Percentiles rank a stretch among this genome's conserved stretches.
These are phyloP conservation scores for Fraxinus cuspidata DNA, from an alignment of 257 asterid species.

Conservation along the genomic window DNA sequence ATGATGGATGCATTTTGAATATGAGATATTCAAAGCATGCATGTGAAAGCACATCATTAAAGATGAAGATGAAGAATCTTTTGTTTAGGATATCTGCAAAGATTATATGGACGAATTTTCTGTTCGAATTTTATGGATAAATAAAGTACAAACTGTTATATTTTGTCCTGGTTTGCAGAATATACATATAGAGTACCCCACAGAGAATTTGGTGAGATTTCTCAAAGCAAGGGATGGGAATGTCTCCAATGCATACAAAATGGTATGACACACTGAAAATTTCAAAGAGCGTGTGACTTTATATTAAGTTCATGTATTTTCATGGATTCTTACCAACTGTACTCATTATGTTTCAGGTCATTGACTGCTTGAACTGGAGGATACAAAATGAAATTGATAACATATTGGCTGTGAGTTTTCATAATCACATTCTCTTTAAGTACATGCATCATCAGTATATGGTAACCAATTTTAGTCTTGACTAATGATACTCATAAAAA, in stretches of 20 bases:
- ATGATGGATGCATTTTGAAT: too few species aligned
- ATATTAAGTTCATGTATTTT: neutral
- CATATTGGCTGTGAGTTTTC: conserved; percentile 67
- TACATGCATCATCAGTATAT: neutral
- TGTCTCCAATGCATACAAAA: conserved; percentile 60
- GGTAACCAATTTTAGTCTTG: neutral
- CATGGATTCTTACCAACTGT: conserved; percentile 20
- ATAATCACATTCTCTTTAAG: conserved; percentile 9
- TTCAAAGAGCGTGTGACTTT: neutral
- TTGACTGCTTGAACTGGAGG: conserved; percentile 84
- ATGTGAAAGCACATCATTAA: too few species aligned
- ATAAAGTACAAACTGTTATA: neutral
- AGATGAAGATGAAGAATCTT: neutral
- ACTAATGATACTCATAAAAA: neutral
- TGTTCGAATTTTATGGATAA: neutral
- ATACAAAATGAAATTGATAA: conserved; percentile 70
- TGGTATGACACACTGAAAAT: conserved; percentile 49
- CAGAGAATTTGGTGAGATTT: conserved; percentile 71
- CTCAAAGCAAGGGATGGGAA: conserved; percentile 89
- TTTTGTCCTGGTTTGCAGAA: conserved; percentile 47
- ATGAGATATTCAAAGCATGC: too few species aligned
- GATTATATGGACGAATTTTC: neutral
- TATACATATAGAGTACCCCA: conserved; percentile 60
- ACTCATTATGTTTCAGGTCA: conserved; percentile 49
- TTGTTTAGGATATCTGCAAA: neutral